A percentile compares a stretch with the other conserved stretches of the same genome.
Evolutionary conservation across 2,329 filamentous ascomycete species (phyloP).

Genomic region (Geosmithia morbida): DNA sequence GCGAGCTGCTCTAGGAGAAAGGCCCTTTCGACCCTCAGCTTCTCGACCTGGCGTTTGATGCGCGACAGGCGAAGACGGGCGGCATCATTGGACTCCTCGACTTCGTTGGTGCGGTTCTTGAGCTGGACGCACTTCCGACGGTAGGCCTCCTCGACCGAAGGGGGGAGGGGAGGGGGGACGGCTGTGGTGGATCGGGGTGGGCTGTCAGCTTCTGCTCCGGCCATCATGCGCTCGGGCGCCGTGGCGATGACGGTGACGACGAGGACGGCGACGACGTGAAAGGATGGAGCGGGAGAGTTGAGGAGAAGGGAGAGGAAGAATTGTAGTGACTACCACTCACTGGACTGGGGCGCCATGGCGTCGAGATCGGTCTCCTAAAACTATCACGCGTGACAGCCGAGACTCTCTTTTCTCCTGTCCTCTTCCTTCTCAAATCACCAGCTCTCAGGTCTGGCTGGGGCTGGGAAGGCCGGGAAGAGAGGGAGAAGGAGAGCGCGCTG

Average conservation of each 20-base stretch:
- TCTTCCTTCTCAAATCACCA: not conserved
- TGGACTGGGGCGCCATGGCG: conserved; percentile 13
- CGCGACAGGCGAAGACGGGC: conserved; percentile 66
- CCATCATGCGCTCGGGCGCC: conserved; percentile 20
- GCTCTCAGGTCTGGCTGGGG: not conserved
- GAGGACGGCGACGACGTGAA: not conserved
- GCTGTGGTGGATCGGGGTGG: conserved; percentile 17
- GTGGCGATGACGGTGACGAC: conserved; percentile 7
- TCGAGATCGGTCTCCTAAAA: not conserved
- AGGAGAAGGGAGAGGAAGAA: not conserved
- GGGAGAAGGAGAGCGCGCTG: too few relatives aligned
- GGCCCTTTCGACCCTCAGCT: conserved; percentile 76
- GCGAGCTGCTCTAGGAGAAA: conserved; percentile 60
- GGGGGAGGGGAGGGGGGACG: conserved; percentile 52
- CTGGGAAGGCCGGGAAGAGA: too few relatives aligned
- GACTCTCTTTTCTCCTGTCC: too few relatives aligned
- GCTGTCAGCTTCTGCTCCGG: conserved; percentile 18
- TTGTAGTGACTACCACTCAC: conserved; percentile 6
- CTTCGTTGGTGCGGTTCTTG: conserved; percentile 79
- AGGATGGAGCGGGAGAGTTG: not conserved
- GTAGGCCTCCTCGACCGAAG: conserved; percentile 90
- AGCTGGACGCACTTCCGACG: conserved; percentile 93
- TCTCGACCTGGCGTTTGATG: conserved; percentile 74
- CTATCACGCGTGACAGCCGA: not conserved
- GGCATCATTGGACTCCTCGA: conserved; percentile 82